Evolutionary conservation across 495 filamentous ascomycete species (phyloP).

Genomic region (Amorphotheca resinae): DNA sequence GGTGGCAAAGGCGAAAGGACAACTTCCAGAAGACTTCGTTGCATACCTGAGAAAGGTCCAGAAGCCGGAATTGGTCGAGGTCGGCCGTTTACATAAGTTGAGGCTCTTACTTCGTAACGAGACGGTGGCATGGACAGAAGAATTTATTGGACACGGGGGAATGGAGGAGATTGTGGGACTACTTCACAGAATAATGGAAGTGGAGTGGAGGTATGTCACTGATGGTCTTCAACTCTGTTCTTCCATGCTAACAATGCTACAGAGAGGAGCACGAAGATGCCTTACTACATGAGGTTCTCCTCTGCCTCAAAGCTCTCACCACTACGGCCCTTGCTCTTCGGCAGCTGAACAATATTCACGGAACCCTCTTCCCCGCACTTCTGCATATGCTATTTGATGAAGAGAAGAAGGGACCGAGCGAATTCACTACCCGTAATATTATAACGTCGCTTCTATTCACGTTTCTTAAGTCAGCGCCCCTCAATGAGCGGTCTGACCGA

Average conservation of each 20-base stretch:
- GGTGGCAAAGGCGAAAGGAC: slow-evolving; percentile 39
- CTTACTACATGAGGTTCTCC: slow-evolving; percentile 79
- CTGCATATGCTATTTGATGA: slow-evolving; percentile 87
- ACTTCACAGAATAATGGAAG: slow-evolving; percentile 77
- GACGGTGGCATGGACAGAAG: slow-evolving; percentile 86
- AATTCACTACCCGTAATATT: slow-evolving; percentile 83
- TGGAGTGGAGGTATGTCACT: slow-evolving; percentile 80
- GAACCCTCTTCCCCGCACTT: slow-evolving; percentile 73
- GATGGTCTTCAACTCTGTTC: slow-evolving; percentile 2
- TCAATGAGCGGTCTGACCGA: slow-evolving; percentile 42
- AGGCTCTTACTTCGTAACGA: slow-evolving; percentile 85
- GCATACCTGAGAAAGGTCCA: slow-evolving; percentile 63
- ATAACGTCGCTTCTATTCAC: slow-evolving; percentile 79
- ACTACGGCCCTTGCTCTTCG: slow-evolving; percentile 76
- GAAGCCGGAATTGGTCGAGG: slow-evolving; percentile 71
- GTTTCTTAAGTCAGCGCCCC: slow-evolving; percentile 52
- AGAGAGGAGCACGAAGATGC: slow-evolving; percentile 93
- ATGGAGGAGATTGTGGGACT: slow-evolving; percentile 85
- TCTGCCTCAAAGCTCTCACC: slow-evolving; percentile 90
- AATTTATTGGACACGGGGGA: slow-evolving; percentile 76
- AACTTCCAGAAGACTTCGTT: slow-evolving; percentile 67
- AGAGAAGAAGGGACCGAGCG: slow-evolving; percentile 91
- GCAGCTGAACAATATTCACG: slow-evolving; percentile 68
- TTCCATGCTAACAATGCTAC: slow-evolving; percentile 22
- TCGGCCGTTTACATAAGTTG: slow-evolving; percentile 90